phyloP scores from a whole-genome alignment of 768 basidiomycete genomes.

The Austroboletus eburneus region DNA sequence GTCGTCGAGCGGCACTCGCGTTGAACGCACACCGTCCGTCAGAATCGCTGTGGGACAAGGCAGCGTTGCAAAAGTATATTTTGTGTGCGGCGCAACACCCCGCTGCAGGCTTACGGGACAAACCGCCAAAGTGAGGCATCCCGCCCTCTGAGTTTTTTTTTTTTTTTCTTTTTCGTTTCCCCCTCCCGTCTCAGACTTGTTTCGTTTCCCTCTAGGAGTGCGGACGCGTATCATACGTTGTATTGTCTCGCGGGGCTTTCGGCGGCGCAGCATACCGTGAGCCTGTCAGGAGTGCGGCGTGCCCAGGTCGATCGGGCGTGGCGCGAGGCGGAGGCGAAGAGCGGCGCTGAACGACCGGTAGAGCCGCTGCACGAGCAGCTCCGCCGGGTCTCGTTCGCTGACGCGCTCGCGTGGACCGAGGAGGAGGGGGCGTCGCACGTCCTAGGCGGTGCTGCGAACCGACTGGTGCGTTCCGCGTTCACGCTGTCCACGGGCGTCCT shows the following conservation, averaged over 20 bases:
- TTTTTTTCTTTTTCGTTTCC: no score
- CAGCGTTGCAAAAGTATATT: conserved; percentile 83
- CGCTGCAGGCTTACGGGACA: conserved; percentile 86
- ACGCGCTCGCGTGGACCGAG: conserved; percentile 62
- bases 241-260: conserved; percentile 92
- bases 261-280: conserved; percentile 77
- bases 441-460: conserved; percentile 58
- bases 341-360: conserved; percentile 10
- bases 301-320: conserved; percentile 37
- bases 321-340: conserved; percentile 22
- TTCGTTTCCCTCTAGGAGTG: no score
- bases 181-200: no score
- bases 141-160: background rate
- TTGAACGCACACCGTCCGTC: background rate
- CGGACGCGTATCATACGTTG: conserved; percentile 94
- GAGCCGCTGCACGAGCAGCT: conserved; percentile 22
- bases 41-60: conserved; percentile 53
- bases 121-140: conserved; percentile 77
- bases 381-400: conserved; percentile 47
- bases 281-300: conserved; percentile 39
- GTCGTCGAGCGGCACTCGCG: no score
- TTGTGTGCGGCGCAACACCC: conserved; percentile 82
- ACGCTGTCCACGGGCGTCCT: background rate
- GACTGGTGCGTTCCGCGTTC: conserved; percentile 42
- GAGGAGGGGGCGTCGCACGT: conserved; percentile 54